phyloP scores from a whole-genome alignment of 1,284 basidiomycete species.

The Ceratobasidium sp. region DNA sequence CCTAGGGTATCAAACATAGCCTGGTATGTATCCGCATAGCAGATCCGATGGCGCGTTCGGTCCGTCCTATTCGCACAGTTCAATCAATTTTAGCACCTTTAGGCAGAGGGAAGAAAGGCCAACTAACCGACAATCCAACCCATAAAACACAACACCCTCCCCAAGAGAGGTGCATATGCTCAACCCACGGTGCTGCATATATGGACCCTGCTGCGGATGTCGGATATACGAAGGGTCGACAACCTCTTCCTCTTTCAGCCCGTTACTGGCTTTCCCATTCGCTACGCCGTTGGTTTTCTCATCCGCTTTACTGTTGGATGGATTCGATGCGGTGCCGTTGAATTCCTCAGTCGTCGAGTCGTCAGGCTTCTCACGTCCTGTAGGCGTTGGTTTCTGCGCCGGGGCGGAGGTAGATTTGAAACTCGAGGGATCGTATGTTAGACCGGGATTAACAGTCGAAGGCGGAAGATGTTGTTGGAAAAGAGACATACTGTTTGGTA shows the following conservation, averaged over 20 bases:
- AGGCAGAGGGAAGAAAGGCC: background rate
- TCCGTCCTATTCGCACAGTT: constrained; percentile 52
- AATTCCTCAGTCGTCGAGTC: background rate
- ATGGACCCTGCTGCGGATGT: constrained; percentile 50
- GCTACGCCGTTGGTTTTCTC: constrained; percentile 17
- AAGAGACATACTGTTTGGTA: constrained; percentile 48
- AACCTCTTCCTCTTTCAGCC: constrained; percentile 4
- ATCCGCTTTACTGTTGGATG: background rate
- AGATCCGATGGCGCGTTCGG: constrained; percentile 56
- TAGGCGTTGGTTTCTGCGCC: constrained; percentile 8
- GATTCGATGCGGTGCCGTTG: too few species aligned
- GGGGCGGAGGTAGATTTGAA: constrained; percentile 13
- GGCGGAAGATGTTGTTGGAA: constrained; percentile 57
- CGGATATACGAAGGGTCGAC: constrained; percentile 51
- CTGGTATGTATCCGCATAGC: constrained; percentile 56
- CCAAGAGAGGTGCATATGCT: constrained; percentile 52
- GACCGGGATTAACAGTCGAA: constrained; percentile 34
- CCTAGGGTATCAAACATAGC: constrained; percentile 54
- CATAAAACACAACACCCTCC: constrained; percentile 52
- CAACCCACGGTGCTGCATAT: constrained; percentile 50
- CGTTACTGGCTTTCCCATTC: constrained; percentile 1
- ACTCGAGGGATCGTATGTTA: constrained; percentile 30
- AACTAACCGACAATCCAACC: constrained; percentile 55
- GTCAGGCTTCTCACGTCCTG: background rate
- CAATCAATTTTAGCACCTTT: background rate